phyloP scores from a whole-genome alignment of 2,329 filamentous ascomycete species.

The Diaporthe velutina region DNA sequence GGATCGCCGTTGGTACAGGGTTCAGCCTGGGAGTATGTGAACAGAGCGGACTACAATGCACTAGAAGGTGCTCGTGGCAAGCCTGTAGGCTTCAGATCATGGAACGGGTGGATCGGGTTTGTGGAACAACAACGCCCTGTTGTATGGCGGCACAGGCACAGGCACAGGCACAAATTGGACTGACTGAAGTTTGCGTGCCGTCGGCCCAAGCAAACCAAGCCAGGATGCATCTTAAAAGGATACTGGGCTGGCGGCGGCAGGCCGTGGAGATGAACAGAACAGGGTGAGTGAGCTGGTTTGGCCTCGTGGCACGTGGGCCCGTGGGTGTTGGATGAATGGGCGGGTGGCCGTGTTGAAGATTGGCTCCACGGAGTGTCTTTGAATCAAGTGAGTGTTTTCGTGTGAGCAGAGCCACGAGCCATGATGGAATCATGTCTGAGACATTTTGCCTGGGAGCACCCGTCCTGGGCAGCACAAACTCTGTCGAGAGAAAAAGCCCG shows the following conservation, averaged over 20 bases:
- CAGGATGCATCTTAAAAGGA: background rate
- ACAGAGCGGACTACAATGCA: background rate
- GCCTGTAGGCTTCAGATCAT: background rate
- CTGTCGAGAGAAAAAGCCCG: conserved; percentile 23
- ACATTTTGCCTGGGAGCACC: conserved; percentile 25
- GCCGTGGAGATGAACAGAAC: conserved; percentile 3
- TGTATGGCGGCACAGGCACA: background rate
- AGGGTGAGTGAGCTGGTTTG: background rate
- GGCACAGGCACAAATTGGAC: background rate
- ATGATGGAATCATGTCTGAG: conserved; percentile 26
- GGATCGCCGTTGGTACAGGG: conserved; percentile 32
- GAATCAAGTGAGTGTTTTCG: conserved; percentile 17
- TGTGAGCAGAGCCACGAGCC: conserved; percentile 23
- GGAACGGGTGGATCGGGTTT: background rate
- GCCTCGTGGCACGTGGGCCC: conserved; percentile 7
- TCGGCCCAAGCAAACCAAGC: background rate
- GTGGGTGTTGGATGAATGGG: background rate
- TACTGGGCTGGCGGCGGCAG: background rate
- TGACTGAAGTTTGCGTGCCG: conserved; percentile 7
- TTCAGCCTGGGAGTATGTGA: conserved; percentile 3
- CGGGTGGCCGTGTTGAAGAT: background rate
- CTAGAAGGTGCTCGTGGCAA: conserved; percentile 20
- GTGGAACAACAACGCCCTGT: conserved; percentile 13
- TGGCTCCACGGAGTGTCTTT: conserved; percentile 1
- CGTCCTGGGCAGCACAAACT: conserved; percentile 10